phyloP scores from a whole-genome alignment of 176 grass and related monocot genomes.

The Cenchrus fungigraminus region DNA sequence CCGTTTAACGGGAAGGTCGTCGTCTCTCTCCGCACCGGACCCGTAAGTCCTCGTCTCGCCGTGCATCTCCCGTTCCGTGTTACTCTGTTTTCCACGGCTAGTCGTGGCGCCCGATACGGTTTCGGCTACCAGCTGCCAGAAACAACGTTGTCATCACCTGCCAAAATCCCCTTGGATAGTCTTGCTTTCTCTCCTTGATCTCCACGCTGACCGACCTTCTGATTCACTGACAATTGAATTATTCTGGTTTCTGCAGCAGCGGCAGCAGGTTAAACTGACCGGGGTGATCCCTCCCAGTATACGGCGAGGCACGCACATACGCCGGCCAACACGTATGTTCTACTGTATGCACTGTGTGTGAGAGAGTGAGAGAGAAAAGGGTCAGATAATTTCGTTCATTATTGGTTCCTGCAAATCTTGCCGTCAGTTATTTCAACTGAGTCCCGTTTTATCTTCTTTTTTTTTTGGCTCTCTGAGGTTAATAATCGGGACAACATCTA shows the following conservation, averaged over 20 bases:
- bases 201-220: slow-evolving; percentile 4
- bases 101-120: background rate
- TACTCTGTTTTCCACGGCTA: background rate
- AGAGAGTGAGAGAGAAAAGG: too few species aligned
- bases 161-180: background rate
- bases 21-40: background rate
- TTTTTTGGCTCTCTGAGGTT: background rate
- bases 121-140: background rate
- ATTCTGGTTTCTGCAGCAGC: too few species aligned
- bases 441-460: background rate
- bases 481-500: background rate
- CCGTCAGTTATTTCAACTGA: background rate
- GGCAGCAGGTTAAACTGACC: background rate
- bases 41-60: background rate
- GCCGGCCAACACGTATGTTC: too few species aligned
- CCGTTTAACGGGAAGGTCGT: too few species aligned
- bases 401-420: background rate
- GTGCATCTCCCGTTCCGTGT: background rate
- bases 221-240: background rate
- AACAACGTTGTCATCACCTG: too few species aligned
- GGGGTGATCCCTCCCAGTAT: background rate
- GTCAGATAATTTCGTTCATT: too few species aligned
- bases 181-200: background rate
- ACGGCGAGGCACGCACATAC: background rate
- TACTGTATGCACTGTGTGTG: too few species aligned